phyloP scores from a whole-genome alignment of 192 early-diverging fungal species.

The Backusella circina region DNA sequence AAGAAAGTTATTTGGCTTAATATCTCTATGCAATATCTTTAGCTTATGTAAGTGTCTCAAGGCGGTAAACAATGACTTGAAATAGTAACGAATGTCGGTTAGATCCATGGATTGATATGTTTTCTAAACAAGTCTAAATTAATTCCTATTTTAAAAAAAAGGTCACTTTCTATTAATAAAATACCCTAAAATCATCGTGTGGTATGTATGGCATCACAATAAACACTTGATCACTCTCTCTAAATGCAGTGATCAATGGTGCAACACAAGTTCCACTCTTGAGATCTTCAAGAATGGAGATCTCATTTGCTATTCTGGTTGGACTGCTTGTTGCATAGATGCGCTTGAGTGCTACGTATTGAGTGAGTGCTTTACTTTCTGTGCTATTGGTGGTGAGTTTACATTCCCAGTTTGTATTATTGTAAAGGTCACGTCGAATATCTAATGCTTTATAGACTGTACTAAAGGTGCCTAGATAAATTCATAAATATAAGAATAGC shows the following conservation, averaged over 20 bases:
- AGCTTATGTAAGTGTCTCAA: conserved; percentile 67
- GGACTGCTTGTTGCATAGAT: conserved; percentile 85
- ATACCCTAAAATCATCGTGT: conserved; percentile 78
- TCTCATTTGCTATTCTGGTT: conserved; percentile 76
- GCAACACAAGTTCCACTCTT: conserved; percentile 72
- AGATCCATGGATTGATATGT: conserved; percentile 62
- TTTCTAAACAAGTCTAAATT: conserved; percentile 34
- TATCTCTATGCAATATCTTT: conserved; percentile 84
- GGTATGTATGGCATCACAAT: conserved; percentile 82
- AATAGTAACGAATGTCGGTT: conserved; percentile 72
- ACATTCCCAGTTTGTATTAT: conserved; percentile 63
- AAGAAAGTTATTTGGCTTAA: conserved; percentile 96
- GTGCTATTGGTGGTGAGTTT: not conserved
- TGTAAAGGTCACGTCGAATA: conserved; percentile 62
- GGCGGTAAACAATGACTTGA: conserved; percentile 67
- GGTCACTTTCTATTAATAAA: not conserved
- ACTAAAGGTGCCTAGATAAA: conserved; percentile 76
- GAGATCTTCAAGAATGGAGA: conserved; percentile 69
- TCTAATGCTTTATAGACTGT: conserved; percentile 91
- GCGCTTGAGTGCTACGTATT: conserved; percentile 79
- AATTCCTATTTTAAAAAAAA: not conserved
- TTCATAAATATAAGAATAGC: not conserved
- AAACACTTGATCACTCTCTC: conserved; percentile 79
- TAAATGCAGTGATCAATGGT: conserved; percentile 73
- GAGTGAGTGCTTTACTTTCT: conserved; percentile 15